phyloP scores from a whole-genome alignment of 2,329 filamentous ascomycete species.

The Diaporthe sp. region DNA sequence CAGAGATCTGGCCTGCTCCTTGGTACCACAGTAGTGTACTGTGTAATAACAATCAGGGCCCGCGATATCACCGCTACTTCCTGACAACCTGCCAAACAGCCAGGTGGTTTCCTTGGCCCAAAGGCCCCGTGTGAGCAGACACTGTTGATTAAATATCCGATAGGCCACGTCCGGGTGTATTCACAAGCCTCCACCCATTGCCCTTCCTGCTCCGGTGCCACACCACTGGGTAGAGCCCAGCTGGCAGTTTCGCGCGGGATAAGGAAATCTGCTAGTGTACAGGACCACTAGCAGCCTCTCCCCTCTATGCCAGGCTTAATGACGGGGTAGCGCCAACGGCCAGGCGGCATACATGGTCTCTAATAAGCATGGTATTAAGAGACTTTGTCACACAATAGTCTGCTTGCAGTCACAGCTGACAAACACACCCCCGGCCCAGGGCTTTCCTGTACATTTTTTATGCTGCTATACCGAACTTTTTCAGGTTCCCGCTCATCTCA shows the following conservation, averaged over 20 bases:
- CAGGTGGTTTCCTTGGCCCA: background rate
- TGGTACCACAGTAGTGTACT: no score
- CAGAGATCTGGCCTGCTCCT: constrained; percentile 6
- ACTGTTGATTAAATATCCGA: background rate
- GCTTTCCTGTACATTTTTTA: background rate
- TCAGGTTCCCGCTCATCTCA: background rate
- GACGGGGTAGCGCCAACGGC: constrained; percentile 6
- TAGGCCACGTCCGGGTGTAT: background rate
- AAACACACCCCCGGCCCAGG: background rate
- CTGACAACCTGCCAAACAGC: background rate
- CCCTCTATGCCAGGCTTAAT: background rate
- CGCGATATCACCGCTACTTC: background rate
- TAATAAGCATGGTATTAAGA: background rate
- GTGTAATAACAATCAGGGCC: background rate
- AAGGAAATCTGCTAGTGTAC: background rate
- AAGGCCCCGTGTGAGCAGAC: background rate
- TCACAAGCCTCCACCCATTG: background rate
- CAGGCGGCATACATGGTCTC: background rate
- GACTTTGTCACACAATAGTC: background rate
- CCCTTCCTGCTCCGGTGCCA: background rate
- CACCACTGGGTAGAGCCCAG: background rate
- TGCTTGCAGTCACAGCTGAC: background rate
- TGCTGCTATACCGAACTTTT: background rate
- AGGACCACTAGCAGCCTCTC: background rate
- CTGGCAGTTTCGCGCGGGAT: background rate